phyloP scores from a whole-genome alignment of 2,329 filamentous ascomycete species.

The Hirsutella minnesotensis region DNA sequence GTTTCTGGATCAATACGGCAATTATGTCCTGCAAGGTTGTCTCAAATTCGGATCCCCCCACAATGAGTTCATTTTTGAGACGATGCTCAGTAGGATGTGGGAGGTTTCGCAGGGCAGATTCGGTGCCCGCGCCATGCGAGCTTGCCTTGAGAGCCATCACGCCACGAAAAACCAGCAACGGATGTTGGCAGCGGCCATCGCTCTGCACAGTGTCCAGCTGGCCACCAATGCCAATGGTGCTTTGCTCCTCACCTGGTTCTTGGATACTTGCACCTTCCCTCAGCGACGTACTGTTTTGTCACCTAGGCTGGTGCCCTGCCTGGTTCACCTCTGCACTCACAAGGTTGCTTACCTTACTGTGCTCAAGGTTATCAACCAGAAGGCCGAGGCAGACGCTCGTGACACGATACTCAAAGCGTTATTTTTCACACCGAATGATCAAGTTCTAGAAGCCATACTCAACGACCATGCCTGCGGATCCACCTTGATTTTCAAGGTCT shows the following conservation, averaged over 20 bases:
- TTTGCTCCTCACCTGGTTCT: constrained; percentile 88
- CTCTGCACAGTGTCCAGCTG: constrained; percentile 91
- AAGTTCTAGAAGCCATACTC: constrained; percentile 79
- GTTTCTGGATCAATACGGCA: constrained; percentile 96
- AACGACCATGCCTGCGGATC: constrained; percentile 86
- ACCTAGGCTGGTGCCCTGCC: constrained; percentile 79
- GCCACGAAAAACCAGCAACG: constrained; percentile 90
- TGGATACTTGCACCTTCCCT: constrained; percentile 95
- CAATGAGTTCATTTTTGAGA: constrained; percentile 97
- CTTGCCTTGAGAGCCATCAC: constrained; percentile 92
- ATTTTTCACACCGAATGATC: constrained; percentile 83
- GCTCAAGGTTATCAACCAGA: constrained; percentile 96
- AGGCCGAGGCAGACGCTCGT: constrained; percentile 82
- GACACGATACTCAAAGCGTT: constrained; percentile 82
- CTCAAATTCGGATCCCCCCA: constrained; percentile 80
- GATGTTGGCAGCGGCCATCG: constrained; percentile 86
- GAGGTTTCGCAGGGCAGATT: constrained; percentile 87
- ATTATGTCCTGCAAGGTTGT: constrained; percentile 95
- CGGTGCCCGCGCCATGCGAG: constrained; percentile 89
- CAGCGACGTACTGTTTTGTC: constrained; percentile 83
- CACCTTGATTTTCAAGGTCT: constrained; percentile 94
- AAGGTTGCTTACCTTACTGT: constrained; percentile 97
- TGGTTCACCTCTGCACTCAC: constrained; percentile 94
- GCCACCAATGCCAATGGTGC: constrained; percentile 95
- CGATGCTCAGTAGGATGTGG: constrained; percentile 91